Percentiles rank a stretch among this genome's conserved stretches.
Conservation (phyloP, 1,284 basidiomycete species). For the Phlebopus sp. region DNA sequence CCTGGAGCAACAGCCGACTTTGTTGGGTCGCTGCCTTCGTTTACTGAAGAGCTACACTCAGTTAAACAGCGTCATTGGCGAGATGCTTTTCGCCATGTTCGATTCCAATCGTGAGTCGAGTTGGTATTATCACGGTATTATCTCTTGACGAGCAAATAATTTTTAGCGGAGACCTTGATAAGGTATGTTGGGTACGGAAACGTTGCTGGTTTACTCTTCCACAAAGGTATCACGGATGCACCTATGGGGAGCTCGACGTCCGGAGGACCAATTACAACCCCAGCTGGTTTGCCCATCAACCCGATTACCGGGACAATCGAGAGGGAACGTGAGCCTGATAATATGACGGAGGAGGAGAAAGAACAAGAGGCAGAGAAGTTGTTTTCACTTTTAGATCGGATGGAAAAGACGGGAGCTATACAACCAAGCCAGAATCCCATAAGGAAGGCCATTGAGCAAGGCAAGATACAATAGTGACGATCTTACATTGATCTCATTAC, state of each 20-base stretch:
- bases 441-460: constrained; percentile 60
- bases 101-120: constrained; percentile 69
- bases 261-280: constrained; percentile 35
- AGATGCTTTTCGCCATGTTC: constrained; percentile 80
- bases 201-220: constrained; percentile 88
- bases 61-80: constrained; percentile 76
- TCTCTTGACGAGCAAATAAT: constrained; percentile 1
- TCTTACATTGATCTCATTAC: neutral
- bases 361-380: constrained; percentile 87
- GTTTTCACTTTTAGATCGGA: constrained; percentile 84
- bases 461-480: constrained; percentile 31
- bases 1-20: constrained; percentile 67
- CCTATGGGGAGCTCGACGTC: constrained; percentile 31
- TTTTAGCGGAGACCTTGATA: constrained; percentile 61
- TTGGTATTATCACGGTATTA: neutral
- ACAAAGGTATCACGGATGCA: constrained; percentile 77
- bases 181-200: constrained; percentile 88
- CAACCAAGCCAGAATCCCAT: constrained; percentile 68
- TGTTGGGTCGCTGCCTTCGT: constrained; percentile 79
- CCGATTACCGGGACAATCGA: constrained; percentile 75
- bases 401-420: constrained; percentile 73
- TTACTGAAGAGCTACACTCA: constrained; percentile 69
- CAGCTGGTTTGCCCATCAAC: constrained; percentile 56
- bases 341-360: constrained; percentile 92
- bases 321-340: constrained; percentile 35